Percentiles rank a stretch among this genome's conserved stretches.
These are phyloP conservation scores for Penicillium herquei DNA, from an alignment of 495 filamentous ascomycete species.

Conservation along the genomic window DNA sequence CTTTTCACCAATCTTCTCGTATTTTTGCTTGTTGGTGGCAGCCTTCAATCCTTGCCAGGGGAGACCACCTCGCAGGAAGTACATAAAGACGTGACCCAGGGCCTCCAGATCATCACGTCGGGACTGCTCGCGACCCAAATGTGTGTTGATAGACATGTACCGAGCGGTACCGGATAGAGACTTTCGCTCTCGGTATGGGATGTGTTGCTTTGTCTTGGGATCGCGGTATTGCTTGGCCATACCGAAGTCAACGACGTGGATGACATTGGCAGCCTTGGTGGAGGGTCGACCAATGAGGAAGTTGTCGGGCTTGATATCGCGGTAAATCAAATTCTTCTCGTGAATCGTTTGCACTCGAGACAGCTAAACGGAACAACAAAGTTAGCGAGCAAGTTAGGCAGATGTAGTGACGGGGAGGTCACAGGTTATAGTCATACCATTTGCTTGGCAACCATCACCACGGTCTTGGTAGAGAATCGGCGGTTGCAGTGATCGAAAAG, in stretches of 20 bases:
- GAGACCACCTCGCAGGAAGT: conserved; percentile 93
- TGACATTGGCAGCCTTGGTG: conserved; percentile 93
- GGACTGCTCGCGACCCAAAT: conserved; percentile 94
- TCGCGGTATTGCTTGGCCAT: conserved; percentile 99
- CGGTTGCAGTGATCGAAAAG: conserved; percentile 97
- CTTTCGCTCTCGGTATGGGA: conserved; percentile 96
- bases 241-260: conserved; percentile 98
- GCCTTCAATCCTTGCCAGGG: conserved; percentile 99
- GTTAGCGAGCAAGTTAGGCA: not conserved
- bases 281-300: conserved; percentile 95
- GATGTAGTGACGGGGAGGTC: not conserved
- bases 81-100: conserved; percentile 98
- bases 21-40: conserved; percentile 99
- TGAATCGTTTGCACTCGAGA: conserved; percentile 99
- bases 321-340: conserved; percentile 99
- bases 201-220: conserved; percentile 99
- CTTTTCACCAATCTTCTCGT: conserved; percentile 99
- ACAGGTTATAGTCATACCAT: conserved; percentile 64
- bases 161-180: conserved; percentile 94
- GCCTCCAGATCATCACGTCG: conserved; percentile 95
- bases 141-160: conserved; percentile 99
- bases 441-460: conserved; percentile 99
- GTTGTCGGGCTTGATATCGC: conserved; percentile 99
- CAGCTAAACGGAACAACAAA: conserved; percentile 50
- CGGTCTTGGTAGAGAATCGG: conserved; percentile 94